Conservation (phyloP, 768 basidiomycete genomes). For the Collybia mongolica region DNA sequence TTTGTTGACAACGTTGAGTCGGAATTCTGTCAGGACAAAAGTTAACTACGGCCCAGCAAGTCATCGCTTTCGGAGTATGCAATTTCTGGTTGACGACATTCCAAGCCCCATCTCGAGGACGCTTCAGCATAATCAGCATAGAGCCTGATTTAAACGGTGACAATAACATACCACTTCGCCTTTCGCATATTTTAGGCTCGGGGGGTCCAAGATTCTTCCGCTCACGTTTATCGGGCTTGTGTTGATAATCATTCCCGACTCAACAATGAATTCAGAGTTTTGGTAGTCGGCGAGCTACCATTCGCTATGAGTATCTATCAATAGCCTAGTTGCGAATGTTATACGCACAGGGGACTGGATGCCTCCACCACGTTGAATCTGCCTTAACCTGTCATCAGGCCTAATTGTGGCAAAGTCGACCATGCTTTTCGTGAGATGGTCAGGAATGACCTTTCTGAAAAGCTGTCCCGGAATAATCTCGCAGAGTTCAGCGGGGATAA, state of each 20-base stretch:
- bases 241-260: conserved; percentile 22
- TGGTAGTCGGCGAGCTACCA: conserved; percentile 14
- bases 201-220: too few species aligned
- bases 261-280: conserved; percentile 29
- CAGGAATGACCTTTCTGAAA: conserved; percentile 42
- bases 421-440: conserved; percentile 32
- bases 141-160: background rate
- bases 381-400: conserved; percentile 38
- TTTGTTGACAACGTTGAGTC: too few species aligned
- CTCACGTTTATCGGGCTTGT: too few species aligned
- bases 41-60: conserved; percentile 15
- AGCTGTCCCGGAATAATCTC: conserved; percentile 44
- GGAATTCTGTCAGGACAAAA: too few species aligned
- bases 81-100: conserved; percentile 21
- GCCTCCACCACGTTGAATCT: conserved; percentile 31
- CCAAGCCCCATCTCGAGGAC: conserved; percentile 26
- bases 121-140: conserved; percentile 28
- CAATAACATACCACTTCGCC: too few species aligned
- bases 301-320: conserved; percentile 1
- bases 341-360: conserved; percentile 8
- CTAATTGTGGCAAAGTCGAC: conserved; percentile 48
- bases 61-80: conserved; percentile 11
- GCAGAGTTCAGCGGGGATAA: conserved; percentile 54
- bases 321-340: background rate
- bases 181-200: too few species aligned